Base-by-base conservation (phyloP, 1,139 yeast genomes). In the Pichia kudriavzevii region DNA sequence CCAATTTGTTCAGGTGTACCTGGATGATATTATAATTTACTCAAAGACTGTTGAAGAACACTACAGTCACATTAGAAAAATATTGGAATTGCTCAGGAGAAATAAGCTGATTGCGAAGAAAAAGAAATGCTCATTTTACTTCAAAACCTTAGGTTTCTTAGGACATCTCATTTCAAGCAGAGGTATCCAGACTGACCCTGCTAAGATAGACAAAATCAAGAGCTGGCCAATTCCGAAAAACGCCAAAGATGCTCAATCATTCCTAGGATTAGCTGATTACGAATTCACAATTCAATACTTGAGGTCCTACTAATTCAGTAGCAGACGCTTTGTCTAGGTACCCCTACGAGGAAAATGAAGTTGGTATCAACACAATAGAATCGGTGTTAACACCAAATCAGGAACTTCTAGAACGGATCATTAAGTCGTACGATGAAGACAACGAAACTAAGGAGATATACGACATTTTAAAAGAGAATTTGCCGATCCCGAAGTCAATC, bases 11-110 rank as follows among this genome's bases (percentile, higher is more conserved):
- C 31, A 30, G 21, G 38, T 31, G 3, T 35, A 31, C 48, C 45
- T 55, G n/a, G 60, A 53, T 34, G 58, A 55, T 35, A 45, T 58
- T n/a, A 24, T 55, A 15, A 45, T 53, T 10, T 52, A 40, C 31
- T 45, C 50, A 15, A 15, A 35, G 11, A 15, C 31, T 1, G 22
- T 25, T 12, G 38, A 40, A n/a, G 46, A 42, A 13, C 58, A 54
- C 30, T 23, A 30, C 12, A 14, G 36, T 7, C 53, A 55, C 29
- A 26, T 49, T 4, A 29, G 29, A 4, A 11, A 11, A 10, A 43
- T 44, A 8, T 35, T 48, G 4, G 61, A 49, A 2, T 14, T 7
- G 3, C 15, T 36, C 10, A 24, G 14, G 14, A 14, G 34, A 9
- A 21, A 28, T 12, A 11, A 28, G 5, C 12, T 30, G 7, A 28